A percentile compares a stretch with the other conserved stretches of the same genome.
Conservation (phyloP, 1,139 yeast genomes). For the Zygosaccharomyces pseudobailii region DNA sequence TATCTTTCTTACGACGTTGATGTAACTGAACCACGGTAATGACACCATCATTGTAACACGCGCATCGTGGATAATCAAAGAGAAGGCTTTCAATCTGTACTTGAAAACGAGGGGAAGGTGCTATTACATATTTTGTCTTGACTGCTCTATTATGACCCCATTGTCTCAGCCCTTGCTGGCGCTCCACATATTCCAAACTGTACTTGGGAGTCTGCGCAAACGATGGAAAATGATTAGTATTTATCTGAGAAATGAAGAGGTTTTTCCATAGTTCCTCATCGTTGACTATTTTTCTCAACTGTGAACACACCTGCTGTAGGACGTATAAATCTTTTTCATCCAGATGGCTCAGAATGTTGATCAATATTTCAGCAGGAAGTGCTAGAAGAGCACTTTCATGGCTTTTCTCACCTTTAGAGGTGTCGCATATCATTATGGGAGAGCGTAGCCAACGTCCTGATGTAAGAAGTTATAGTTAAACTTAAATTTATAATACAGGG, state of each 20-base stretch:
- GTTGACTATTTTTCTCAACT: slow-evolving; percentile 48
- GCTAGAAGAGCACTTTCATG: slow-evolving; percentile 23
- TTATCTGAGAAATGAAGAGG: slow-evolving; percentile 46
- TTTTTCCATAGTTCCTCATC: slow-evolving; percentile 61
- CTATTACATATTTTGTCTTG: slow-evolving; percentile 30
- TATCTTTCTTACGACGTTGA: slow-evolving; percentile 26
- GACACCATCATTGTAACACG: slow-evolving; percentile 36
- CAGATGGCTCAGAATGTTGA: slow-evolving; percentile 50
- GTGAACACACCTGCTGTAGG: slow-evolving; percentile 49
- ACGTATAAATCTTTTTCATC: slow-evolving; percentile 51
- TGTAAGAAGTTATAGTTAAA: neutral
- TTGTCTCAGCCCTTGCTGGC: slow-evolving; percentile 41
- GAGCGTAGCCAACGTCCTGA: neutral
- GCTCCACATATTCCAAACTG: slow-evolving; percentile 51
- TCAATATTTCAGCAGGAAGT: slow-evolving; percentile 56
- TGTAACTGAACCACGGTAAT: slow-evolving; percentile 35
- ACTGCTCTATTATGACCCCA: slow-evolving; percentile 51
- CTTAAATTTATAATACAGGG: neutral
- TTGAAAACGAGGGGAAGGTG: slow-evolving; percentile 21
- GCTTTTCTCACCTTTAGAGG: neutral
- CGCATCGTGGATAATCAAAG: slow-evolving; percentile 36
- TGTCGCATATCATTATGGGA: neutral
- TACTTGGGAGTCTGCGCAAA: slow-evolving; percentile 50
- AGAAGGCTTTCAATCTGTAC: slow-evolving; percentile 29
- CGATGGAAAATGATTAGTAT: slow-evolving; percentile 49